Evolutionary conservation across 208 protist genomes (phyloP).

Genomic region (Naegleria fowleri): DNA sequence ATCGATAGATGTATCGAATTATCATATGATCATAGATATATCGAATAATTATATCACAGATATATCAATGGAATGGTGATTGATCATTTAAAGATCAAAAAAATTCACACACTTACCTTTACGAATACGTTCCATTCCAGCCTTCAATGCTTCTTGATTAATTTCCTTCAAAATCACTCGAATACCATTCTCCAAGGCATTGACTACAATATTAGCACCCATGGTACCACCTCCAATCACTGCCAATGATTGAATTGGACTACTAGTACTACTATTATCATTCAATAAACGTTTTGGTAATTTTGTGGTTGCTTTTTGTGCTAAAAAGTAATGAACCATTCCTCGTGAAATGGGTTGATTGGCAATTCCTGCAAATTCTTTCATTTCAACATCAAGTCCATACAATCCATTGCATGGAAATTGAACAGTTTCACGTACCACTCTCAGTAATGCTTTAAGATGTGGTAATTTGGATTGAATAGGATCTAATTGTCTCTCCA

Average conservation of each 20-base stretch:
- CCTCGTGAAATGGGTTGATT: slow-evolving; percentile 49
- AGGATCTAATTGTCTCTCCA: background rate
- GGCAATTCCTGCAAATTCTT: slow-evolving; percentile 52
- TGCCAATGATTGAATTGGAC: slow-evolving; percentile 43
- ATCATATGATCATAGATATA: too few relatives aligned
- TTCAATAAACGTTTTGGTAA: slow-evolving; percentile 29
- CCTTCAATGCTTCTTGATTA: slow-evolving; percentile 44
- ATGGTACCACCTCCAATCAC: slow-evolving; percentile 72
- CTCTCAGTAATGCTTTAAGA: background rate
- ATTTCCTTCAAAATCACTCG: slow-evolving; percentile 65
- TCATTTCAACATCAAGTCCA: slow-evolving; percentile 42
- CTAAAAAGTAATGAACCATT: slow-evolving; percentile 64
- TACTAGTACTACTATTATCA: background rate
- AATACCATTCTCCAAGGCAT: slow-evolving; percentile 52
- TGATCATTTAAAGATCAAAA: too few relatives aligned
- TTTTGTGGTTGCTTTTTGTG: slow-evolving; percentile 44
- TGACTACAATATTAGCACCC: slow-evolving; percentile 63
- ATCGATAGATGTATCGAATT: too few relatives aligned
- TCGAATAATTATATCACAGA: too few relatives aligned
- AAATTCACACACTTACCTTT: background rate
- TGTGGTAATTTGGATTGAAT: background rate
- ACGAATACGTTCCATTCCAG: slow-evolving; percentile 37
- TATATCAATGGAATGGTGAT: too few relatives aligned
- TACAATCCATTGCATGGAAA: background rate
- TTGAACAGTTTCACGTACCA: background rate